These are phyloP conservation scores for Fremontodendron californicum DNA, from an alignment of 345 rosid species.

Conservation along the genomic window DNA sequence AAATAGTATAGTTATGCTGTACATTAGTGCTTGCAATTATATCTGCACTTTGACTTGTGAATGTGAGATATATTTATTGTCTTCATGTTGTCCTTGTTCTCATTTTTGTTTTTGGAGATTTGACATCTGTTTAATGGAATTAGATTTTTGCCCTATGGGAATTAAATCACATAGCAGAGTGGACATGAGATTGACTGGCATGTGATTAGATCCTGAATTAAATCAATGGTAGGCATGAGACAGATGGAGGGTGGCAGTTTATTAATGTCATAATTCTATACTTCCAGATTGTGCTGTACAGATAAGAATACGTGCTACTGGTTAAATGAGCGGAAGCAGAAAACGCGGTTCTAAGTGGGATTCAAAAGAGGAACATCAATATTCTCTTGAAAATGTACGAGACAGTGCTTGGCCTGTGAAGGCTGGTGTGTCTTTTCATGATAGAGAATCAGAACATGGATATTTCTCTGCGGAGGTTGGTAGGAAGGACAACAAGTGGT, in stretches of 20 bases:
- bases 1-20: background rate
- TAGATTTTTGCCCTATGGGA: background rate
- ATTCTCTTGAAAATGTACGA: constrained; percentile 33
- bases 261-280: background rate
- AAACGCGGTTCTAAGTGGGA: constrained; percentile 45
- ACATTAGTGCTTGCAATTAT: background rate
- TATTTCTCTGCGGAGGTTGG: constrained; percentile 44
- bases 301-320: constrained; percentile 6
- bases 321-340: constrained; percentile 60
- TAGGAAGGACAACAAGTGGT: constrained; percentile 46
- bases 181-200: background rate
- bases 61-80: background rate
- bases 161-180: background rate
- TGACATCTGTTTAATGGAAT: background rate
- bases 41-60: background rate
- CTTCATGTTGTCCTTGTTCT: background rate
- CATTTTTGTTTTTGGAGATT: background rate
- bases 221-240: background rate
- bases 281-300: background rate
- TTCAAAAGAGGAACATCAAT: constrained; percentile 52
- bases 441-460: constrained; percentile 44
- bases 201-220: background rate
- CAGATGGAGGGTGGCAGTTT: background rate
- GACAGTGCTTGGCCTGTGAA: constrained; percentile 39
- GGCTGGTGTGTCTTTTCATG: constrained; percentile 34